Evolutionary conservation across 768 basidiomycete species (phyloP), one percentile per base, ranked within the genome.

Genomic region (Mycena haematopus): DNA sequence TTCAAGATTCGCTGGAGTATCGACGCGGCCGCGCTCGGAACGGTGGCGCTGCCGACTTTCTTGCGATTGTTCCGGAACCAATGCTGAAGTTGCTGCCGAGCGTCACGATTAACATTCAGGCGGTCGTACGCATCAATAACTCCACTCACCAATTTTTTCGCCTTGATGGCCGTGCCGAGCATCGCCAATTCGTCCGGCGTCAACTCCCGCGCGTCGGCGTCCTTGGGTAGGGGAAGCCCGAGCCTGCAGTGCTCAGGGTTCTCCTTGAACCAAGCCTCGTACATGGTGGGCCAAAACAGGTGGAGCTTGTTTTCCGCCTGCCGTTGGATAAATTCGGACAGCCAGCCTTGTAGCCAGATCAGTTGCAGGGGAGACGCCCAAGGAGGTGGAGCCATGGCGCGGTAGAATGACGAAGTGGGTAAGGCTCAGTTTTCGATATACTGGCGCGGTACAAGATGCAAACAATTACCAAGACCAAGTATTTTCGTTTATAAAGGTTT

Each of bases 301-400:
- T 19, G 25, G 8, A 60, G 51, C 17, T 60, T 60, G 3, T 19
- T 11, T 14, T 60, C 44, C 4, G 51, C 59, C 14, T 60, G 59
- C 6, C 59, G 24, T 24, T 40, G 15, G 6, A 54, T 47, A 44
- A 45, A 60, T 15, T 47, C 44, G 33, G 51, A 40, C 24, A 53
- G 1, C 52, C 45, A 36, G 6, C 19, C 10, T 0, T 14, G 15
- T 1, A 60, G 52, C 21, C 19, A 54, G 10, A 1, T 6, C 1
- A 0, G 5, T 14, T 60, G 33, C 0, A 27, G 42, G 1, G 21
- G 2, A 5, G 9, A 24, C 1, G 52, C 24, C 52, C 52, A 53
- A 1, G 17, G 4, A 2, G 14, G 19, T 1, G 59, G 59, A 14
- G 59, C 59, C 52, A 60, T 60, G 11, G 38, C 7, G 7, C 8